These are phyloP conservation scores for Nothophoma quercina DNA, from an alignment of 2,329 filamentous ascomycete genomes.

Conservation along the genomic window DNA sequence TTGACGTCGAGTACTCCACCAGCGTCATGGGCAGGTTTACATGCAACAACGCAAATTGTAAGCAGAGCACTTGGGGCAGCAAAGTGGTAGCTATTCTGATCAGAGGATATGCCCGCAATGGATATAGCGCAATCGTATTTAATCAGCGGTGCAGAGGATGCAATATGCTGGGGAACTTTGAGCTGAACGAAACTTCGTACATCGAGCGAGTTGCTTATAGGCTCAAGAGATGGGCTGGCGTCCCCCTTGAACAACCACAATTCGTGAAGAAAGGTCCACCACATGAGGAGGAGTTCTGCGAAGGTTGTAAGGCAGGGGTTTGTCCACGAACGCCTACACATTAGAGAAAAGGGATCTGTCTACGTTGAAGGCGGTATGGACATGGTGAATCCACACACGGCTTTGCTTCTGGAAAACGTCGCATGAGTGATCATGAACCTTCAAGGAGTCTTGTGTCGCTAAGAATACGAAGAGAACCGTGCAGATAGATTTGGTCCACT, in stretches of 20 bases:
- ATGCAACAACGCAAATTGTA: background rate
- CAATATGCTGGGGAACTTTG: slow-evolving; percentile 22
- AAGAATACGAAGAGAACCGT: too few relatives aligned
- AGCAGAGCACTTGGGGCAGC: background rate
- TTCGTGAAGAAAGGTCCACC: slow-evolving; percentile 6
- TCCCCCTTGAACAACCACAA: slow-evolving; percentile 5
- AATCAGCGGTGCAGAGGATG: slow-evolving; percentile 24
- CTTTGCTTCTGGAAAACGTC: too few relatives aligned
- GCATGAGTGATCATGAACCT: too few relatives aligned
- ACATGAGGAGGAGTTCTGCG: background rate
- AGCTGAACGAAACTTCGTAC: slow-evolving; percentile 26
- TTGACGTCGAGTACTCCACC: background rate
- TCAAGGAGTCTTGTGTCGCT: too few relatives aligned
- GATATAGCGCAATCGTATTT: background rate
- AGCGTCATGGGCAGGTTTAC: background rate
- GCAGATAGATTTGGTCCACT: too few relatives aligned
- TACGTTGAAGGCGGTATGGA: too few relatives aligned
- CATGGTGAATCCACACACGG: too few relatives aligned
- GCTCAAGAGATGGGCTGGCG: slow-evolving; percentile 33
- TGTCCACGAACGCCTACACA: too few relatives aligned
- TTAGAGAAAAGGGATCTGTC: too few relatives aligned
- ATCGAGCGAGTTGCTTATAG: slow-evolving; percentile 31
- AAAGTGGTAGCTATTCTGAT: background rate
- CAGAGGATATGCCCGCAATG: background rate
- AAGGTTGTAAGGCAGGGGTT: slow-evolving; percentile 3